These are phyloP conservation scores for Boechera divaricarpa DNA, from an alignment of 345 rosid genomes.

Conservation along the genomic window DNA sequence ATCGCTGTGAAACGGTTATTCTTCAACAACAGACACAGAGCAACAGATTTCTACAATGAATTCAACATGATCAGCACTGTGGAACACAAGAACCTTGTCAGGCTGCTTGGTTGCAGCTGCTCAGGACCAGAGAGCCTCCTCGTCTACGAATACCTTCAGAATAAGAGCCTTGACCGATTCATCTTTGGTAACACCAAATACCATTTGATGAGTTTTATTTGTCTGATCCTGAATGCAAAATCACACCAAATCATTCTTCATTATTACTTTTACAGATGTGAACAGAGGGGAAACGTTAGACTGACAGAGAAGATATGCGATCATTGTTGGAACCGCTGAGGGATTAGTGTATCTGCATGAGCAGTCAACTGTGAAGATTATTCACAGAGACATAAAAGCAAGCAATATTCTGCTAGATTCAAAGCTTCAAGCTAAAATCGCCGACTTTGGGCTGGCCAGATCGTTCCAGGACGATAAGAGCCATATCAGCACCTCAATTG, in stretches of 20 bases:
- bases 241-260: background rate
- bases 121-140: constrained; percentile 97
- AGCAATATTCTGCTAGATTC: constrained; percentile 85
- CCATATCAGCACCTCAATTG: constrained; percentile 96
- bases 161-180: constrained; percentile 85
- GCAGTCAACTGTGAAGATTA: constrained; percentile 68
- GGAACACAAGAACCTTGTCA: constrained; percentile 92
- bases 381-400: constrained; percentile 62
- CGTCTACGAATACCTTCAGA: constrained; percentile 80
- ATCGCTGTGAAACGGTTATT: constrained; percentile 92
- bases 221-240: background rate
- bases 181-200: constrained; percentile 59
- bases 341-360: constrained; percentile 87
- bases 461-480: constrained; percentile 91
- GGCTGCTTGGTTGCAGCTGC: constrained; percentile 89
- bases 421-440: constrained; percentile 84
- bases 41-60: constrained; percentile 92
- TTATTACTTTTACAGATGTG: constrained; percentile 54
- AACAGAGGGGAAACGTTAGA: constrained; percentile 63
- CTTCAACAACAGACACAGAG: constrained; percentile 89
- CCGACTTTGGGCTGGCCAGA: constrained; percentile 93
- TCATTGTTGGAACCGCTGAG: constrained; percentile 80
- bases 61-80: constrained; percentile 85
- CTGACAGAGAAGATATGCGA: constrained; percentile 71
- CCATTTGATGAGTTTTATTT: background rate